These are phyloP conservation scores for Euphorbia schlechtendalii DNA, from an alignment of 441 rosid species.

Conservation along the genomic window DNA sequence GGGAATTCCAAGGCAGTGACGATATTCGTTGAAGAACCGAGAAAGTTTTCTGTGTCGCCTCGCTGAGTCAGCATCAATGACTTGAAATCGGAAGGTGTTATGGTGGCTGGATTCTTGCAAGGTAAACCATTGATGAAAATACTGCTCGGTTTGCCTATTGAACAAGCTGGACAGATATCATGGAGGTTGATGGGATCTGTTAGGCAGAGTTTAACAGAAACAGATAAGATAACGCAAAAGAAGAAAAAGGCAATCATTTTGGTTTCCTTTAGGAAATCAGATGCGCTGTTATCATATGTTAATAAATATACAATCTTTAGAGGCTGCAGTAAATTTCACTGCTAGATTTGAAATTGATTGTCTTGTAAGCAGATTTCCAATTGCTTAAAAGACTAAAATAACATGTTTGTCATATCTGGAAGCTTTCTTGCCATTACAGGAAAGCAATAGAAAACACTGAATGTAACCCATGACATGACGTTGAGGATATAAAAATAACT, in stretches of 20 bases:
- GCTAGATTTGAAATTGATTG: too few species aligned
- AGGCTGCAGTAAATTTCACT: conserved; percentile 32
- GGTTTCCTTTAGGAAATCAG: conserved; percentile 3
- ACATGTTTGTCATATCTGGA: conserved; percentile 4
- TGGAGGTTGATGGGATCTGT: conserved; percentile 50
- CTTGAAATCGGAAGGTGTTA: conserved; percentile 65
- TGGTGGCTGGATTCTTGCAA: conserved; percentile 51
- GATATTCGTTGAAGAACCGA: conserved; percentile 37
- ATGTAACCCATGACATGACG: conserved; percentile 1
- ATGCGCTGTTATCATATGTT: too few species aligned
- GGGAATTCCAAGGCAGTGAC: conserved; percentile 59
- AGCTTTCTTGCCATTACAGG: conserved; percentile 31
- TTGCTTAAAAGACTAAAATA: conserved; percentile 26
- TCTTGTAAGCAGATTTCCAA: too few species aligned
- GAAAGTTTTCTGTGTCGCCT: conserved; percentile 58
- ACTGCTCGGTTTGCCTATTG: conserved; percentile 19
- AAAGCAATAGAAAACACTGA: conserved; percentile 18
- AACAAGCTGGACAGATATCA: conserved; percentile 62
- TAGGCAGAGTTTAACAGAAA: conserved; percentile 19
- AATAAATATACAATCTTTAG: too few species aligned
- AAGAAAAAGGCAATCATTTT: conserved; percentile 37
- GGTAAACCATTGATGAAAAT: conserved; percentile 75
- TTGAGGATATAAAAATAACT: background rate
- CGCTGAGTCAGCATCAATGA: conserved; percentile 32
- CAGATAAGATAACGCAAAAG: conserved; percentile 20